Percentiles rank a stretch among this genome's conserved stretches.
Evolutionary conservation across 106 monocot genomes (phyloP).

Genomic region (Amphibolis antarctica): DNA sequence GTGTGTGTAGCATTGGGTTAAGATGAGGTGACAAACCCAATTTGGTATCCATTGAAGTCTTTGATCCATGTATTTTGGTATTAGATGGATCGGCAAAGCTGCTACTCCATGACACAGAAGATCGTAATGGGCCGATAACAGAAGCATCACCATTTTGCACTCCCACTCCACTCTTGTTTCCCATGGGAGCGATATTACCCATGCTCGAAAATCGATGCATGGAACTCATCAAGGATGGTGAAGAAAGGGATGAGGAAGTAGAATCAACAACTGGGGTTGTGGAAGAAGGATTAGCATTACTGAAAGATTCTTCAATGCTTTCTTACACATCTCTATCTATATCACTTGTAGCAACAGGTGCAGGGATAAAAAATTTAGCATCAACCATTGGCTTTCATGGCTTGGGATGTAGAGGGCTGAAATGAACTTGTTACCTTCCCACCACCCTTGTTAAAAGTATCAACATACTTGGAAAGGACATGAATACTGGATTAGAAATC

Average conservation of each 20-base stretch:
- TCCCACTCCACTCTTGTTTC: slow-evolving; percentile 10
- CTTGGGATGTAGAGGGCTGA: slow-evolving; percentile 41
- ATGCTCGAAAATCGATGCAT: slow-evolving; percentile 73
- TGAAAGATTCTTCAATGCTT: slow-evolving; percentile 12
- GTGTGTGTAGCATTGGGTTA: slow-evolving; percentile 12
- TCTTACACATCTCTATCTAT: slow-evolving; percentile 14
- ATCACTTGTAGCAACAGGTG: slow-evolving; percentile 30
- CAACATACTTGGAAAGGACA: slow-evolving; percentile 62
- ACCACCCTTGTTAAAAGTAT: slow-evolving; percentile 77
- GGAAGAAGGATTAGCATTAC: slow-evolving; percentile 22
- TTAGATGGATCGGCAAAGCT: slow-evolving; percentile 16
- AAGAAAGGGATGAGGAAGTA: slow-evolving; percentile 11
- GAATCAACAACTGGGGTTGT: background rate
- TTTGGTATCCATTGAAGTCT: slow-evolving; percentile 2
- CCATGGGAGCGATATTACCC: slow-evolving; percentile 41
- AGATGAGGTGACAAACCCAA: background rate
- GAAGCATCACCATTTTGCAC: slow-evolving; percentile 16
- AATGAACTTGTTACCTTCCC: slow-evolving; percentile 28
- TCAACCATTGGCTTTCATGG: slow-evolving; percentile 41
- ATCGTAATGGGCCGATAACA: slow-evolving; percentile 21
- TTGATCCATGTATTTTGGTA: slow-evolving; percentile 5
- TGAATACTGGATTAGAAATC: background rate
- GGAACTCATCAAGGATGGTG: slow-evolving; percentile 20
- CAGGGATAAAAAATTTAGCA: slow-evolving; percentile 71
- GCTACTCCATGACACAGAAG: slow-evolving; percentile 69